These are phyloP conservation scores for Sporisorium scitamineum DNA, from an alignment of 1,284 basidiomycete species.

Conservation along the genomic window DNA sequence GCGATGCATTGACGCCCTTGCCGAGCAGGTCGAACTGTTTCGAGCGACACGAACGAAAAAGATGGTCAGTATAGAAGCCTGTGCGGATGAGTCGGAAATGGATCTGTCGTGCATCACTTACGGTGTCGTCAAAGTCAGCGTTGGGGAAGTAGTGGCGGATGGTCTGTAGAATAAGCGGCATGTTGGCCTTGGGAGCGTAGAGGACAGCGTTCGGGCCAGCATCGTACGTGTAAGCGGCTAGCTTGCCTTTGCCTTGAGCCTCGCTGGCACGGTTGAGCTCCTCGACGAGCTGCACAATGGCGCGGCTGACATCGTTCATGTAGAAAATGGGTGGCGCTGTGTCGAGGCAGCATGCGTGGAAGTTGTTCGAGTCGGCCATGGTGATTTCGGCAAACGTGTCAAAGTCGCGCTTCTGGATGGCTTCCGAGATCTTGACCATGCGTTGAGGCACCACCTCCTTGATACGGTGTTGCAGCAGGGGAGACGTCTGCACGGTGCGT, in stretches of 20 bases:
- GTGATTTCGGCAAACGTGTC: constrained; percentile 89
- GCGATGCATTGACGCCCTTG: constrained; percentile 57
- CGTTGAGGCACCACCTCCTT: constrained; percentile 85
- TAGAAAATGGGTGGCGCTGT: constrained; percentile 98
- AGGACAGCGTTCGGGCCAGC: constrained; percentile 99
- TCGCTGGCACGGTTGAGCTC: constrained; percentile 89
- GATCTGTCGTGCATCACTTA: constrained; percentile 26
- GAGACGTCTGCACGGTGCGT: constrained; percentile 90
- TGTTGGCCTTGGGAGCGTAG: constrained; percentile 78
- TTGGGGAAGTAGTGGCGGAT: constrained; percentile 69
- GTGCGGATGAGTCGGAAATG: not conserved
- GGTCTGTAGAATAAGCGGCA: constrained; percentile 51
- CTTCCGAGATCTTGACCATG: constrained; percentile 83
- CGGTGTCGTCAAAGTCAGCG: constrained; percentile 67
- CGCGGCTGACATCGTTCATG: constrained; percentile 91
- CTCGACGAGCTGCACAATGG: constrained; percentile 74
- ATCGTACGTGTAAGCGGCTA: constrained; percentile 97
- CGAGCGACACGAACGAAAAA: not conserved
- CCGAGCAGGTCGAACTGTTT: constrained; percentile 61
- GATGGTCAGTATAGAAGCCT: not conserved
- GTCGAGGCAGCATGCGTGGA: constrained; percentile 97
- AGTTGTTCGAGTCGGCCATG: constrained; percentile 91
- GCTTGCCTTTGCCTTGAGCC: constrained; percentile 74
- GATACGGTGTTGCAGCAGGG: constrained; percentile 90
- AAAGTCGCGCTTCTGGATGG: constrained; percentile 86